A percentile compares a stretch with the other conserved stretches of the same genome.
Conservation (phyloP, 2,329 filamentous ascomycete species). For the Zopfia rhizophila region DNA sequence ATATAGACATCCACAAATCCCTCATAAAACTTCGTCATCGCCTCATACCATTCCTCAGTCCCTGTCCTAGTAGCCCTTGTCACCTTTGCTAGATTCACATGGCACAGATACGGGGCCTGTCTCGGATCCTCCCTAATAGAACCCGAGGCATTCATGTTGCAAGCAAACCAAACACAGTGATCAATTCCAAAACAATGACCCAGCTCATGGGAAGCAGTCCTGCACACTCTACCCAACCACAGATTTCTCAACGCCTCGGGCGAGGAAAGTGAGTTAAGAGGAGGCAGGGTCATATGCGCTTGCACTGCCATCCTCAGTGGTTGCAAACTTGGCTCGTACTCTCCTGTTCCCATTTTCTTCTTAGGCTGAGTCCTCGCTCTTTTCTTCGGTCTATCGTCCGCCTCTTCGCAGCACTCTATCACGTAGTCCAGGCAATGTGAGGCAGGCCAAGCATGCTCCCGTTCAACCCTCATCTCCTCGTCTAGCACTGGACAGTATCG, state of each 20-base stretch:
- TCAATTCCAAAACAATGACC: slow-evolving; percentile 70
- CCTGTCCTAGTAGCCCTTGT: slow-evolving; percentile 33
- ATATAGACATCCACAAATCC: slow-evolving; percentile 54
- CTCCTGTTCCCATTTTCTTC: neutral
- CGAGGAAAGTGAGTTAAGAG: slow-evolving; percentile 16
- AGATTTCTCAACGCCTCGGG: slow-evolving; percentile 51
- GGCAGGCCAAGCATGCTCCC: slow-evolving; percentile 70
- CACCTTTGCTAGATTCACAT: slow-evolving; percentile 68
- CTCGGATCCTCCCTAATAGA: slow-evolving; percentile 67
- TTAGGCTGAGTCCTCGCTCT: slow-evolving; percentile 6
- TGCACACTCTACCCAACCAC: slow-evolving; percentile 68
- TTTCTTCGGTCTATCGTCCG: slow-evolving; percentile 28
- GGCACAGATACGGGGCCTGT: slow-evolving; percentile 72
- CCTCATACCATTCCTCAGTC: slow-evolving; percentile 50
- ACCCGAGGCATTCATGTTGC: slow-evolving; percentile 70
- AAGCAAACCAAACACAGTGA: slow-evolving; percentile 75
- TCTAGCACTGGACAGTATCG: slow-evolving; percentile 68
- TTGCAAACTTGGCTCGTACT: slow-evolving; percentile 6
- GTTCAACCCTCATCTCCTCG: slow-evolving; percentile 55
- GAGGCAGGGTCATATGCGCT: neutral
- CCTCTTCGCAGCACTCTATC: slow-evolving; percentile 49
- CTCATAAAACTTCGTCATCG: slow-evolving; percentile 56
- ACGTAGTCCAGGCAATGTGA: slow-evolving; percentile 69
- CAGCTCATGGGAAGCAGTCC: slow-evolving; percentile 73
- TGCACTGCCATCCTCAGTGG: slow-evolving; percentile 14